Base-by-base conservation (phyloP, 805 yeast genomes). In the Saccharomyces eubayanus region DNA sequence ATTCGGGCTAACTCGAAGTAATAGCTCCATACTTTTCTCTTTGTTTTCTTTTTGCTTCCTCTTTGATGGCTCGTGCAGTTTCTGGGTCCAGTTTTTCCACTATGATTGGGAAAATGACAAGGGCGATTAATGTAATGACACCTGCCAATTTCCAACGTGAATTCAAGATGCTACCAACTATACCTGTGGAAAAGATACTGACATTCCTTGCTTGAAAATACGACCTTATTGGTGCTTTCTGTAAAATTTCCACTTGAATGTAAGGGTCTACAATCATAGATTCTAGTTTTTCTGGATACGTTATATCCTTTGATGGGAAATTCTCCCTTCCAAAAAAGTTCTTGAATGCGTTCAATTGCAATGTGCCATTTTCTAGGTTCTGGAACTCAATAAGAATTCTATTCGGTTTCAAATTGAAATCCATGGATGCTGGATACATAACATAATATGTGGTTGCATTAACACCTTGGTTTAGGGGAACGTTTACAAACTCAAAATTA, bases 51-150 rank as follows among this genome's bases (percentile, higher is more conserved):
- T 58, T 51, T 12, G 62, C 61, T 46, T 71, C 70, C 50, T 65
- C 69, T 41, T 66, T 69, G 52, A 74, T 60, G 10, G 64, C 57
- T 48, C 63, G 58, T 5, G 74, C 74, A 11, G 73, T 69, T 46
- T 72, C 77, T 40, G 77, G 76, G 53, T 74, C 77, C 29, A 74
- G 53, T 52, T 65, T 70, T 57, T 72, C 77, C n/a, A 74, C 41
- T 0, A 74, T 28, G 46, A 65, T 56, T 20, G 78, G 78, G 54
- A 69, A 66, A 1, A 62, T 48, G 5, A 66, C 51, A 5, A 66
- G 43, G 11, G 61, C 49, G 9, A 73, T 28, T 5, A 58, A 57
- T 4, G 73, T 54, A 0, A 71, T 50, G 5, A 65, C 68, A 21
- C 66, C 68, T 2, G 65, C 68, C 27, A 71, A 57, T 53, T 74